Evolutionary conservation across 768 basidiomycete genomes (phyloP).

Genomic region (Leccinum aurantiacum): DNA sequence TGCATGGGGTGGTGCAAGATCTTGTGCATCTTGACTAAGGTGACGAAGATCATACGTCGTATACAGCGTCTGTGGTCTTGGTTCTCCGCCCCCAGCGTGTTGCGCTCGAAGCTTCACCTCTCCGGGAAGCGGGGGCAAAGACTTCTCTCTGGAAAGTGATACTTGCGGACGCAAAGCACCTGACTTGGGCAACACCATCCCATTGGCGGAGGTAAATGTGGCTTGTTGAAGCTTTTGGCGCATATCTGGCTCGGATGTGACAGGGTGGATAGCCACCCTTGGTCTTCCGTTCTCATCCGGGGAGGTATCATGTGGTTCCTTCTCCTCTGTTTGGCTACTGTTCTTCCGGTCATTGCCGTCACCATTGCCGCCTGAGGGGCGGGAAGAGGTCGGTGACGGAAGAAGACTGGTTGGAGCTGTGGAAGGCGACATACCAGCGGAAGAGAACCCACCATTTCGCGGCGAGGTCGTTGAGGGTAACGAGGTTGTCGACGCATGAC

Average conservation of each 20-base stretch:
- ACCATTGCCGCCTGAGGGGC: conserved; percentile 57
- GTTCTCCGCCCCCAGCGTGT: conserved; percentile 38
- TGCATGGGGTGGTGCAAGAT: conserved; percentile 61
- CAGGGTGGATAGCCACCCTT: conserved; percentile 48
- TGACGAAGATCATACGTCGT: conserved; percentile 58
- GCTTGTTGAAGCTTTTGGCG: conserved; percentile 45
- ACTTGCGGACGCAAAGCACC: conserved; percentile 14
- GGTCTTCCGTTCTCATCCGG: conserved; percentile 35
- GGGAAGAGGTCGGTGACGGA: conserved; percentile 75
- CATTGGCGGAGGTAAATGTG: conserved; percentile 34
- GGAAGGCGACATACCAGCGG: conserved; percentile 68
- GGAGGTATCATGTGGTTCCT: conserved; percentile 35
- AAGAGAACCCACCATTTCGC: conserved; percentile 50
- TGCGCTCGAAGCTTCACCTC: conserved; percentile 45
- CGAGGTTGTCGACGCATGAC: conserved; percentile 71
- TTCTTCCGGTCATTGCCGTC: conserved; percentile 47
- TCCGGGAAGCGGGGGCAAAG: conserved; percentile 72
- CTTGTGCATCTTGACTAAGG: conserved; percentile 41
- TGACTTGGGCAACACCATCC: conserved; percentile 31
- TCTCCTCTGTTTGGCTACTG: conserved; percentile 44
- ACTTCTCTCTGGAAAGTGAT: conserved; percentile 60
- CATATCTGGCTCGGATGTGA: conserved; percentile 63
- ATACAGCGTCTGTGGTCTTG: conserved; percentile 65
- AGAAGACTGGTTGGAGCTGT: conserved; percentile 74
- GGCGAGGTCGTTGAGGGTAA: conserved; percentile 59